Evolutionary conservation across 345 rosid genomes (phyloP), one percentile per base, ranked within the genome.

Genomic region (Salix purpurea): DNA sequence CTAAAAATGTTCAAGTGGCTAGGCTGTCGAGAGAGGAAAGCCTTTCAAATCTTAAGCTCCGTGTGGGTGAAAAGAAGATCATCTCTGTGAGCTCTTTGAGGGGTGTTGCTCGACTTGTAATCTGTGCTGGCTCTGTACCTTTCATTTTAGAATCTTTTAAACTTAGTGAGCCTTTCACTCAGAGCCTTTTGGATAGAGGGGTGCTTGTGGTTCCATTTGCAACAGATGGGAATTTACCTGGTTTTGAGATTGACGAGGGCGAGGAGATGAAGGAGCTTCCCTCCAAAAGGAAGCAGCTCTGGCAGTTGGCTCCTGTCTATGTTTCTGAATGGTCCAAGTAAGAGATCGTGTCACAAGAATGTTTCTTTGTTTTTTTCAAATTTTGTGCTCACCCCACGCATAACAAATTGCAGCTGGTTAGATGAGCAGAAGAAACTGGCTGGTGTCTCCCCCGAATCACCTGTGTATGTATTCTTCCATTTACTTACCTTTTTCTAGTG

Each of bases 11-110:
- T 1, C 97, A 95, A 76, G 37, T 89, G 78, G 97, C 89, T 66
- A 91, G 87, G 86, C 97, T 95, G 56, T 88, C 97, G 2, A 89
- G 99, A 80, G 99, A 95, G 80, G 99, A 95, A 83, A 88, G 70
- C 79, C 97, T 95, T 50, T 91, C 94, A 1, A 93, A 91, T 77
- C 97, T 95, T 56, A 93, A 84, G 88, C 92, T 95, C 71, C 90
- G 97, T 65, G 90, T 91, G 62, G 85, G 88, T 65, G 89, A 88
- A 54, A 90, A 84, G 62, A 91, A 81, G 79, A 84, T 86, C 24
- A 93, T 93, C 61, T 52, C 97, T 0, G 85, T 95, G 18, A 88
- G 84, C 39, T 84, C 88, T 69, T 80, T 95, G 75, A 87, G 92
- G 83, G 99, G 99, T 50, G 65, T 82, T 76, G 92, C 91, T 69